Base-by-base conservation (phyloP, 495 filamentous ascomycete genomes). In the Annulohypoxylon nitens region DNA sequence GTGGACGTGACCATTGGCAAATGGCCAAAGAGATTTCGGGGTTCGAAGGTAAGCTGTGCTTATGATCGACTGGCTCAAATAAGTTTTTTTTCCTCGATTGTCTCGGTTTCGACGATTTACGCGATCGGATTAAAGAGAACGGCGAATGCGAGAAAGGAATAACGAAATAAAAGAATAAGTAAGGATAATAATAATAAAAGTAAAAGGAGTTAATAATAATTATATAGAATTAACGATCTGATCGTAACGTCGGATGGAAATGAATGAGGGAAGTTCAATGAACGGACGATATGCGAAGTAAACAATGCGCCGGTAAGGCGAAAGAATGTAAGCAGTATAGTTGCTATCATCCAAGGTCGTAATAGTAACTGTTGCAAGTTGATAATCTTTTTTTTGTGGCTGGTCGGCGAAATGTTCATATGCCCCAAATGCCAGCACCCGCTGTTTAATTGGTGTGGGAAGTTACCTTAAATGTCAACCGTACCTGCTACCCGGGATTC, bases 291-390 rank as follows among this genome's bases (percentile, higher is more conserved):
- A 58, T 53, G 69, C 34, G 66, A 69, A 67, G 65, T 70, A 75
- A 75, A 70, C 69, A 76, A 69, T 66, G 66, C 67, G 66, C 54
- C 55, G 66, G 41, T 39, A 48, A 69, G 61, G 65, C 67, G 25
- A 74, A 74, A 74, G 67, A 74, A 74, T 74, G 67, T 74, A 67
- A 65, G 67, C 55, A 36, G 63, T 58, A 65, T 67, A 66, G 53
- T 50, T 39, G 16, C 16, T 70, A 53, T 4, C 12, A 26, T 50
- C 62, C 47, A 33, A 61, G 33, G 48, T 59, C 18, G 48, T 51
- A 45, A 16, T 61, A 37, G 61, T 61, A 37, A 57, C 20, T 55
- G 36, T 37, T 16, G 61, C 39, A 41, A 25, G 30, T 39, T 39
- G 34, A 58, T 58, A 25, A 39, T 58, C 2, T 58, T 72, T 63